A percentile compares a stretch with the other conserved stretches of the same genome.
phyloP scores from a whole-genome alignment of 441 rosid species.

The Gossypium davidsonii region DNA sequence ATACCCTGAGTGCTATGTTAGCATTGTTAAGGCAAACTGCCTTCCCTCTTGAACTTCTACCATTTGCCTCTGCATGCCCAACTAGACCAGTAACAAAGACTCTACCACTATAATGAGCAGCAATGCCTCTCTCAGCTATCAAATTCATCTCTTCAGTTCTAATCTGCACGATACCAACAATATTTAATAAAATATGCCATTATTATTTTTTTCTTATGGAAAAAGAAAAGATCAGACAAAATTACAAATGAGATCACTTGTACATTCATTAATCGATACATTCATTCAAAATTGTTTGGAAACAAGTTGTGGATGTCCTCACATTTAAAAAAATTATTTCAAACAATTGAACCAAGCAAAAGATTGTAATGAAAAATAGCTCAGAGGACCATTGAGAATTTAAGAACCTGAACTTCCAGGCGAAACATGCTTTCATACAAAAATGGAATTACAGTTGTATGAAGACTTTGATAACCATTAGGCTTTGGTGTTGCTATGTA shows the following conservation, averaged over 20 bases:
- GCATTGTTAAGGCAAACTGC: constrained; percentile 81
- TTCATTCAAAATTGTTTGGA: not conserved
- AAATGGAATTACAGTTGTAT: constrained; percentile 93
- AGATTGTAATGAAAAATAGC: not conserved
- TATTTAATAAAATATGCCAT: not conserved
- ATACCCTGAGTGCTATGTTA: constrained; percentile 89
- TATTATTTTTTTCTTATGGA: too few species aligned
- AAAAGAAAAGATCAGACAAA: too few species aligned
- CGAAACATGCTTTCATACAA: constrained; percentile 95
- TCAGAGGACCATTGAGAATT: constrained; percentile 9
- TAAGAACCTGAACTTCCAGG: constrained; percentile 83
- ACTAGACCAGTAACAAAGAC: constrained; percentile 65
- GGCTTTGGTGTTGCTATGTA: constrained; percentile 99
- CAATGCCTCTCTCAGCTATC: constrained; percentile 95
- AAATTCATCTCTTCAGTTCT: constrained; percentile 48
- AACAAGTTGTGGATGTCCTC: not conserved
- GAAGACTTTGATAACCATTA: constrained; percentile 97
- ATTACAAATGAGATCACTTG: too few species aligned
- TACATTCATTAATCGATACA: not conserved
- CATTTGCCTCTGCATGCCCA: constrained; percentile 55
- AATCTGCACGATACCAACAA: not conserved
- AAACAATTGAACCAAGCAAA: not conserved
- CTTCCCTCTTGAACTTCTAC: constrained; percentile 76
- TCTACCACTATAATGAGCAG: constrained; percentile 95
- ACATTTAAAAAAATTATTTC: not conserved